These are phyloP conservation scores for Pseudogymnoascus sp. DNA, from an alignment of 2,329 filamentous ascomycete genomes.

Conservation along the genomic window DNA sequence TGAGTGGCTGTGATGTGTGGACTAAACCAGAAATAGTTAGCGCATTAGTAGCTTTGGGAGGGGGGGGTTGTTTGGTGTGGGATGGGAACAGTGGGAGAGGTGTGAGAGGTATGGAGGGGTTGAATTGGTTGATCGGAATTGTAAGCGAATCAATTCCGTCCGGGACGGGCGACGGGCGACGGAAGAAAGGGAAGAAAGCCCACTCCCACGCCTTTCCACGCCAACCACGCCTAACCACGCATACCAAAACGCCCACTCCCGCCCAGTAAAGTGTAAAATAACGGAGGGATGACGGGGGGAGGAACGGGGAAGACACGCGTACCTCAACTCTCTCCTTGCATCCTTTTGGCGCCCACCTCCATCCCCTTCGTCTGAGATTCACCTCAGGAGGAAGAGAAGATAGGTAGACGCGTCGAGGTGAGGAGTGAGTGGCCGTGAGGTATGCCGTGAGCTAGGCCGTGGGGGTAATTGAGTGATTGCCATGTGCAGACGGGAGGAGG, in stretches of 20 bases:
- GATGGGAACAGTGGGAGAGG: constrained; percentile 14
- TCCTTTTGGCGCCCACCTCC: neutral
- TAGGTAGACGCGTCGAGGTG: neutral
- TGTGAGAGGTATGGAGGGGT: constrained; percentile 11
- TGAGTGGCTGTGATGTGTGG: constrained; percentile 17
- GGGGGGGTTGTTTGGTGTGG: too few species aligned
- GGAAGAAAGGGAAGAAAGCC: neutral
- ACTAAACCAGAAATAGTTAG: constrained; percentile 26
- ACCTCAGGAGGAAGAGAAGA: neutral
- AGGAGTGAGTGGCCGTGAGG: neutral
- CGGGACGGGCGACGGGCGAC: neutral
- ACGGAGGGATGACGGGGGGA: neutral
- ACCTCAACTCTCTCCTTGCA: neutral
- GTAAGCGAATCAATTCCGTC: neutral
- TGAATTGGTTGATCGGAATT: neutral
- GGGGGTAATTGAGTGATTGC: constrained; percentile 13
- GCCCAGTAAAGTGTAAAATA: neutral
- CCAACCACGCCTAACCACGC: too few species aligned
- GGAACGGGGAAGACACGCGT: too few species aligned
- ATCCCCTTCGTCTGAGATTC: neutral
- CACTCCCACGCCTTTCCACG: neutral
- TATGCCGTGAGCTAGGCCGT: constrained; percentile 11
- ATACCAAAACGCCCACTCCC: neutral
- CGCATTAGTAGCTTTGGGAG: constrained; percentile 20
- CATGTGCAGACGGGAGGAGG: constrained; percentile 29